Evolutionary conservation across 2,329 filamentous ascomycete species (phyloP).

Genomic region (Escovopsis sp.): DNA sequence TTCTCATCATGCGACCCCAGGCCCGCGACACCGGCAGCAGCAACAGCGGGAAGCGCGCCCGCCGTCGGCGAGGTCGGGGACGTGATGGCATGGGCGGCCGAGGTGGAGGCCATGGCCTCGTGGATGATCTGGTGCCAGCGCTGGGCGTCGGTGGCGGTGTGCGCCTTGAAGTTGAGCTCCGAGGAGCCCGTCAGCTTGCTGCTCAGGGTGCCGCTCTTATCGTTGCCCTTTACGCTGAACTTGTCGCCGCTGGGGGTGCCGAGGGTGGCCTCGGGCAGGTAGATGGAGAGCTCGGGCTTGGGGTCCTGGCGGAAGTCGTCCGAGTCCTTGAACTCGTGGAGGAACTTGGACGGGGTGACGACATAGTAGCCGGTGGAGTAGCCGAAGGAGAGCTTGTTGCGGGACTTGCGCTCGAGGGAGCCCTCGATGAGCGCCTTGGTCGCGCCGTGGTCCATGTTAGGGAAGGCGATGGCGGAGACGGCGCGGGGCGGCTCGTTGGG

Average conservation of each 20-base stretch:
- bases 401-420: slow-evolving; percentile 76
- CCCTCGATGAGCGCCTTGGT: slow-evolving; percentile 80
- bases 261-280: slow-evolving; percentile 77
- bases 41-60: background rate
- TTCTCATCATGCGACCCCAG: slow-evolving; percentile 3
- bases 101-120: slow-evolving; percentile 6
- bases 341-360: slow-evolving; percentile 69
- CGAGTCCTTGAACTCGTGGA: slow-evolving; percentile 94
- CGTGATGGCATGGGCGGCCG: slow-evolving; percentile 2
- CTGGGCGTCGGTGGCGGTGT: slow-evolving; percentile 62
- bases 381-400: slow-evolving; percentile 64
- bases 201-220: slow-evolving; percentile 64
- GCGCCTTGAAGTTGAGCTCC: slow-evolving; percentile 78
- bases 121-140: slow-evolving; percentile 72
- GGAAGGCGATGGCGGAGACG: slow-evolving; percentile 61
- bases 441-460: slow-evolving; percentile 71
- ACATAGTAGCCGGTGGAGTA: slow-evolving; percentile 79
- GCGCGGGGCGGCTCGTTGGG: slow-evolving; percentile 58
- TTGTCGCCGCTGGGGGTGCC: slow-evolving; percentile 60
- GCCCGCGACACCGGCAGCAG: slow-evolving; percentile 1
- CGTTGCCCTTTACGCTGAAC: slow-evolving; percentile 93
- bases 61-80: background rate
- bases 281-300: slow-evolving; percentile 73
- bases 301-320: slow-evolving; percentile 59
- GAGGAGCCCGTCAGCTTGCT: slow-evolving; percentile 66